Percentiles rank a stretch among this genome's conserved stretches.
Evolutionary conservation across 2,329 filamentous ascomycete species (phyloP).

Genomic region (Phoma sp.): DNA sequence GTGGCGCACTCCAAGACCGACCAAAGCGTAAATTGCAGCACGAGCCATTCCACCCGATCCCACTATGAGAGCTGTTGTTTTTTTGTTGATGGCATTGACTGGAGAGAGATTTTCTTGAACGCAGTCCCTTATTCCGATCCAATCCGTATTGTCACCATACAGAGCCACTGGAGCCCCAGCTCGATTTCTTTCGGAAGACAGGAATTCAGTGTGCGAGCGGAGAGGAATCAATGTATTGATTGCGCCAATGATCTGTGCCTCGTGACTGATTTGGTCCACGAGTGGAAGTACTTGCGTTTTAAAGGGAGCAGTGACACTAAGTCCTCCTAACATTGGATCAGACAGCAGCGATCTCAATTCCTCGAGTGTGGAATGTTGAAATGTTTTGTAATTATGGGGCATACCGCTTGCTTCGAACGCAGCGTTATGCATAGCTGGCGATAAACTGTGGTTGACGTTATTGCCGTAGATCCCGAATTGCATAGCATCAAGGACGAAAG

Average conservation of each 20-base stretch:
- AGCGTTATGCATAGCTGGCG: conserved; percentile 5
- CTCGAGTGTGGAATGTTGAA: background rate
- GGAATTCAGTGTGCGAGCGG: background rate
- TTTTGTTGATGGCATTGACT: background rate
- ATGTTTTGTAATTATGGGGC: background rate
- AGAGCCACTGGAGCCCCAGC: background rate
- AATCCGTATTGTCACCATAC: conserved; percentile 4
- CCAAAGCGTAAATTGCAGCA: conserved; percentile 1
- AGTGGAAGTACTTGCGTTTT: background rate
- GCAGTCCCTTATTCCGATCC: background rate
- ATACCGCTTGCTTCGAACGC: background rate
- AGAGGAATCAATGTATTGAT: conserved; percentile 1
- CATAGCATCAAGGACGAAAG: background rate
- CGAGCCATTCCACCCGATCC: conserved; percentile 5
- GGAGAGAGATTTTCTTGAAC: background rate
- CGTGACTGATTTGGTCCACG: background rate
- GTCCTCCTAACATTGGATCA: background rate
- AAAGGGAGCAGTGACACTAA: conserved; percentile 1
- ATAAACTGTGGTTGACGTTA: background rate
- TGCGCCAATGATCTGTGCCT: background rate
- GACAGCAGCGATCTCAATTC: background rate
- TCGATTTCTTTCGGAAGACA: background rate
- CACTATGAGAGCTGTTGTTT: background rate
- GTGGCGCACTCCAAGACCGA: background rate
- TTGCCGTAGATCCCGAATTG: conserved; percentile 4